A percentile compares a stretch with the other conserved stretches of the same genome.
phyloP scores from a whole-genome alignment of 1,139 yeast species.

The Ogataea hybrid region DNA sequence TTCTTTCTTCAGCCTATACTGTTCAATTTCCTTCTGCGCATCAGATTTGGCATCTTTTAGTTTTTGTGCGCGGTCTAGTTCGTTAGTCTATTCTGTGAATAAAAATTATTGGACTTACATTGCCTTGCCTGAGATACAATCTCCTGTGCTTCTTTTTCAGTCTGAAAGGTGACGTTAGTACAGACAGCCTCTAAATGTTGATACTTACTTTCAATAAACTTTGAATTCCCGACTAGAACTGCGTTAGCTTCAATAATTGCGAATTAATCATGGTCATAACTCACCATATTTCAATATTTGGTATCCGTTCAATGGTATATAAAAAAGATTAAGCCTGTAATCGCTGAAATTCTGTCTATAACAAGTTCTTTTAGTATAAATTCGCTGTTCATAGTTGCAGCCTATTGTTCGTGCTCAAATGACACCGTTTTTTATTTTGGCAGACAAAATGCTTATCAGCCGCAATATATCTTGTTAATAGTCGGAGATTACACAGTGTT shows the following conservation, averaged over 20 bases:
- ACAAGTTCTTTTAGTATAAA: too few species aligned
- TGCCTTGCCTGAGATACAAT: conserved; percentile 89
- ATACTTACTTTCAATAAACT: conserved; percentile 35
- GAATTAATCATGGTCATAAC: not conserved
- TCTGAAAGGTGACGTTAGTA: conserved; percentile 38
- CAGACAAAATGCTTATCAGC: too few species aligned
- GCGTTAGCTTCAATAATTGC: conserved; percentile 2
- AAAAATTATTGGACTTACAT: conserved; percentile 37
- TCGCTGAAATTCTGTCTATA: too few species aligned
- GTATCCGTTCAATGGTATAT: too few species aligned
- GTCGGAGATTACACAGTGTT: too few species aligned
- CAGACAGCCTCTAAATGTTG: too few species aligned
- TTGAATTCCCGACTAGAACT: conserved; percentile 37
- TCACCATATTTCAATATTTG: conserved; percentile 1
- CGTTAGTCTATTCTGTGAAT: conserved; percentile 3
- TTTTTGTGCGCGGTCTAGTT: conserved; percentile 69
- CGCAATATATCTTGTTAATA: too few species aligned
- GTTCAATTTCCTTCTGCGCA: conserved; percentile 86
- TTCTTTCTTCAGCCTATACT: conserved; percentile 83
- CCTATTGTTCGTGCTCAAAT: too few species aligned
- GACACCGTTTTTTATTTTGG: too few species aligned
- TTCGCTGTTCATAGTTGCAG: too few species aligned
- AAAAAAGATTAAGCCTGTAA: too few species aligned
- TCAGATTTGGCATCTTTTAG: conserved; percentile 93
- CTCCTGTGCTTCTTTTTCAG: conserved; percentile 96